phyloP scores from a whole-genome alignment of 1,284 basidiomycete genomes.

The Flammula alnicola region DNA sequence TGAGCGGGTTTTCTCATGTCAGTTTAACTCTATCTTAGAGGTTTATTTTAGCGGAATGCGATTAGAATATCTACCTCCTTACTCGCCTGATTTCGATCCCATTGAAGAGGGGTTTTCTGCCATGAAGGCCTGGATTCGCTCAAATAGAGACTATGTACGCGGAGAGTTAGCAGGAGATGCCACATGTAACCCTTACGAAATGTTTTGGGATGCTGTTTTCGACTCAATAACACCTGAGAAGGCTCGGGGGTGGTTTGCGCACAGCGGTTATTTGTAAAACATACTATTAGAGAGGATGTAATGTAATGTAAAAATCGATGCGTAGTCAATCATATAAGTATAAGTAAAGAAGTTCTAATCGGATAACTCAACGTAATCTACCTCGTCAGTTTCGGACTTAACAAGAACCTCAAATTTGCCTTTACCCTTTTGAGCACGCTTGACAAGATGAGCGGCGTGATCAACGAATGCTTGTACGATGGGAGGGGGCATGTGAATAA shows the following conservation, averaged over 20 bases:
- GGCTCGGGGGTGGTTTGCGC: constrained; percentile 29
- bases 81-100: constrained; percentile 38
- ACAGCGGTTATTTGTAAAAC: constrained; percentile 11
- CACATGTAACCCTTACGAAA: constrained; percentile 10
- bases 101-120: constrained; percentile 35
- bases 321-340: too few relatives aligned
- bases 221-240: constrained; percentile 27
- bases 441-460: too few relatives aligned
- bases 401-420: too few relatives aligned
- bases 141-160: constrained; percentile 7
- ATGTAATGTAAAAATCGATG: too few relatives aligned
- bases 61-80: constrained; percentile 31
- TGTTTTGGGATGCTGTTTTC: constrained; percentile 16
- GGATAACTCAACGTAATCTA: too few relatives aligned
- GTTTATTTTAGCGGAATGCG: neutral
- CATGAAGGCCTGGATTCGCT: constrained; percentile 14
- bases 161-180: constrained; percentile 5
- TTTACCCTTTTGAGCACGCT: too few relatives aligned
- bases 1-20: neutral
- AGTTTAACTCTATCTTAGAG: neutral
- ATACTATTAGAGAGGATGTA: too few relatives aligned
- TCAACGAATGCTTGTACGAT: too few relatives aligned
- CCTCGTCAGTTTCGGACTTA: too few relatives aligned
- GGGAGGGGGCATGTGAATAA: too few relatives aligned
- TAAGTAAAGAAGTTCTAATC: too few relatives aligned